Base-by-base conservation (phyloP, 768 basidiomycete genomes). In the Suillus paluster region DNA sequence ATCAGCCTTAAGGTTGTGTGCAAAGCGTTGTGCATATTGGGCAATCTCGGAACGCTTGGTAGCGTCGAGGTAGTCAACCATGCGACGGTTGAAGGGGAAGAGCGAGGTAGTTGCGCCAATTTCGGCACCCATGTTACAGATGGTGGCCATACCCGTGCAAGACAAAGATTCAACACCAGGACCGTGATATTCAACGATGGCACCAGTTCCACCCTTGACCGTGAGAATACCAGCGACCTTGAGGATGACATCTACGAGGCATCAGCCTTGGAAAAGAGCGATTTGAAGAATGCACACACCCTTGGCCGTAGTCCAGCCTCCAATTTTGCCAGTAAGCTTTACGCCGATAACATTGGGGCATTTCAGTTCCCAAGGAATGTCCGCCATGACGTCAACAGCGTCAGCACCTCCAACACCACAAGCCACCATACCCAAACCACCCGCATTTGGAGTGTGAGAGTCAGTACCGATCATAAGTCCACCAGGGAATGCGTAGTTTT, bases 91-190 rank as follows among this genome's bases (percentile, higher is more conserved):
- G 89, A 92, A 99, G 70, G 97, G 97, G 94, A 99, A 99, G 69
- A 99, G 79, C 19, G 97, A 98, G 23, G 97, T 99, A 11, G 97
- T 99, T 41, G 97, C 97, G 75, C 97, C 97, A 71, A 99, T 98
- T 79, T 99, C 97, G 68, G 97, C 97, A 84, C 97, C 97, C 97
- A 99, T 99, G 87, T 98, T 99, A 79, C 97, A 98, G 71, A 99
- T 97, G 23, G 97, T 99, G 57, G 94, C 97, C 96, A 99, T 97
- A 78, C 97, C 97, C 53, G 97, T 99, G 86, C 92, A 94, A 53
- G 95, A 97, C 63, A 99, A 86, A 38, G 94, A 94, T 73, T 97
- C 91, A 64, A 99, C 91, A 84, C 97, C 97, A 71, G 95, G 78
- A 66, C 97, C 97, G 68, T 83, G 89, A 83, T 99, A 99, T 76